Base-by-base conservation (phyloP, 768 basidiomycete species). In the Phylloporus scabripes region DNA sequence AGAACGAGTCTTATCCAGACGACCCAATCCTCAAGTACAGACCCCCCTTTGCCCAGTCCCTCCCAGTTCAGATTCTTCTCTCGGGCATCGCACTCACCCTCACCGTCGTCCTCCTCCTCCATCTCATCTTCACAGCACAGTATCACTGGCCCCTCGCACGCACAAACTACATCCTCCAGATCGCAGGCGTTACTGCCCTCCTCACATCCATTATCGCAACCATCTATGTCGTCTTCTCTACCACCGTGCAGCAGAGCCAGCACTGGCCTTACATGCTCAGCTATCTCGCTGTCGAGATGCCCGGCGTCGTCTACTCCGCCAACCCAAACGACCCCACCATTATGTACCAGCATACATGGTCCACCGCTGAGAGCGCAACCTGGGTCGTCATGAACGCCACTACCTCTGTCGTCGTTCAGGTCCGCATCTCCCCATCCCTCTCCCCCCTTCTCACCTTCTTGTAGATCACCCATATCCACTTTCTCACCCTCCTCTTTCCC, bases 391-490 rank as follows among this genome's bases (percentile, higher is more conserved):
- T 98, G 79, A 91, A 91, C 55, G 90, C 91, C 0, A 76, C 89
- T 0, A 87, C 86, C 2, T 86, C 86, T 1, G 86, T 81, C 9
- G 69, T 94, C 41, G 87, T 92, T 15, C 92, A 96, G 77, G 94
- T 90, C 51, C 49, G 79, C 29, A 29, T 39, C 37, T 33, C 10
- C 24, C 14, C 8, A 7, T 34, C 9, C 7, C 7, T 20, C 29
- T 10, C 24, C 31, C 24, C n/a, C 15, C 3, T 24, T 29, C 45
- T 50, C 49, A 46, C 42, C 1, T 20, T 7, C 12, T 45, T 15
- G 1, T 61, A 97, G 92, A 87, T 92, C 43, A 95, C 96, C 0
- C 94, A 98, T 64, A 96, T 99, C 43, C 96, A 98, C 66, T 97
- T 98, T 67, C 75, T 99, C 46, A 95, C 96, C 7, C 77, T 98